Evolutionary conservation across 768 basidiomycete genomes (phyloP).

Genomic region (Lentinus brumalis): DNA sequence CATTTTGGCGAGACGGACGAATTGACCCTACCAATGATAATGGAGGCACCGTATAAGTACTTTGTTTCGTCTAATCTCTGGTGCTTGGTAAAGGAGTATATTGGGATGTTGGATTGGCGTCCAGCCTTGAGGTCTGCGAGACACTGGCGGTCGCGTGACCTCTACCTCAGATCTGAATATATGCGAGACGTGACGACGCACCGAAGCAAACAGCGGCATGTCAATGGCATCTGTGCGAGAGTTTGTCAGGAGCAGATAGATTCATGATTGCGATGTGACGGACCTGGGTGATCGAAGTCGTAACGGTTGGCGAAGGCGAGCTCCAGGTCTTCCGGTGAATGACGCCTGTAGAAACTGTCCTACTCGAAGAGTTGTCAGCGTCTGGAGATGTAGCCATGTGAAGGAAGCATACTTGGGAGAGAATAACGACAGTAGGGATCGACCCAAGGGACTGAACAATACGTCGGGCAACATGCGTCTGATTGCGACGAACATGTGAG

Average conservation of each 20-base stretch:
- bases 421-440: slow-evolving; percentile 85
- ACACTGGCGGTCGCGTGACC: slow-evolving; percentile 53
- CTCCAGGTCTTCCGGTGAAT: slow-evolving; percentile 74
- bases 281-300: slow-evolving; percentile 84
- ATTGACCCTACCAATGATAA: slow-evolving; percentile 70
- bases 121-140: slow-evolving; percentile 83
- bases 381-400: not conserved
- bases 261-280: not conserved
- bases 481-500: slow-evolving; percentile 3
- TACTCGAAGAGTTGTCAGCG: slow-evolving; percentile 32
- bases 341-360: slow-evolving; percentile 93
- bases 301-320: slow-evolving; percentile 81
- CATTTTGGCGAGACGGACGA: not conserved
- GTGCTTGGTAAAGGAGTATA: slow-evolving; percentile 93
- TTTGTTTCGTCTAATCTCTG: slow-evolving; percentile 78
- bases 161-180: not conserved
- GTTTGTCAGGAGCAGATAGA: not conserved
- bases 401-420: slow-evolving; percentile 69
- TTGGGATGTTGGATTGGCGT: slow-evolving; percentile 83
- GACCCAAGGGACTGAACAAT: slow-evolving; percentile 81
- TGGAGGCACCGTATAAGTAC: slow-evolving; percentile 90
- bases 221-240: slow-evolving; percentile 69
- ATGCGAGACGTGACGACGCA: slow-evolving; percentile 39
- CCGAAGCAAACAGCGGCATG: slow-evolving; percentile 80
- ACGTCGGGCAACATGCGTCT: slow-evolving; percentile 87